These are phyloP conservation scores for Cicer arietinum DNA, from an alignment of 306 rosid genomes.

Conservation along the genomic window DNA sequence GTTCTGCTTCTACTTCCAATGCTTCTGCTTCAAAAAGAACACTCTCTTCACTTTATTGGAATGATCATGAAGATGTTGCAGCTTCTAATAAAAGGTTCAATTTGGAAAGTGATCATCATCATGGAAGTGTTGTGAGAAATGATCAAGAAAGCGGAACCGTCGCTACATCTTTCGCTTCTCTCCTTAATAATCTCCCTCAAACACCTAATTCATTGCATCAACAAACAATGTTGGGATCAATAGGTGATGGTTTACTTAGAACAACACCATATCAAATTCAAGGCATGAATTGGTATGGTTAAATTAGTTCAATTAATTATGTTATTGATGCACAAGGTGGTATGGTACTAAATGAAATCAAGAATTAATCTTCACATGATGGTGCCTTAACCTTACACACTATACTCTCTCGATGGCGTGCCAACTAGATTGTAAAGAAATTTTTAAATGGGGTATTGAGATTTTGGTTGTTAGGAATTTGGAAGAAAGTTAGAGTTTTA, in stretches of 20 bases:
- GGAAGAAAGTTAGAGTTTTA: conserved; percentile 47
- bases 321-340: conserved; percentile 33
- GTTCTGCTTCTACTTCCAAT: conserved; percentile 32
- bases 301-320: conserved; percentile 38
- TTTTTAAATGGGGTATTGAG: conserved; percentile 50
- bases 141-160: conserved; percentile 48
- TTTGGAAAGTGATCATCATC: conserved; percentile 47
- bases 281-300: conserved; percentile 82
- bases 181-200: conserved; percentile 80
- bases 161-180: conserved; percentile 57
- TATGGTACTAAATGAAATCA: background rate
- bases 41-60: conserved; percentile 66
- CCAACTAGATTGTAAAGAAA: conserved; percentile 45
- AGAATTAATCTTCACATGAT: background rate
- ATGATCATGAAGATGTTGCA: conserved; percentile 45
- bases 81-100: conserved; percentile 58
- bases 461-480: conserved; percentile 52
- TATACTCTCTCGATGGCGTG: conserved; percentile 23
- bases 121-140: conserved; percentile 44
- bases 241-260: conserved; percentile 55
- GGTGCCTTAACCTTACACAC: conserved; percentile 12
- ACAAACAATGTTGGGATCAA: conserved; percentile 65
- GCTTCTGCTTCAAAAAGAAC: conserved; percentile 56
- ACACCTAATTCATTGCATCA: conserved; percentile 64
- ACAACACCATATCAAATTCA: conserved; percentile 52